These are phyloP conservation scores for Aureobasidium namibiae DNA, from an alignment of 2,329 filamentous ascomycete genomes.

Conservation along the genomic window DNA sequence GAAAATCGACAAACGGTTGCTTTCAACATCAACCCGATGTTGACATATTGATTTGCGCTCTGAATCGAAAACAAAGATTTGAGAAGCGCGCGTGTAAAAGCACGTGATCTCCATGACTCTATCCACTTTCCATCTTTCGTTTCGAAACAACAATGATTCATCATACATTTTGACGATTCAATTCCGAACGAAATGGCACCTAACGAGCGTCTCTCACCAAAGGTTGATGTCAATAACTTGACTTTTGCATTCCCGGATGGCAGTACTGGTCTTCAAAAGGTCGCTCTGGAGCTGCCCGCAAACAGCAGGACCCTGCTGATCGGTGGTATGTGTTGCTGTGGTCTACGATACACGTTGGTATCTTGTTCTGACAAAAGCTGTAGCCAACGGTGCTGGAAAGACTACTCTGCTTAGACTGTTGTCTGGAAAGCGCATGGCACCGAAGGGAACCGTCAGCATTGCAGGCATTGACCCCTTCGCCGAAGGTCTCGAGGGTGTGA, in stretches of 20 bases:
- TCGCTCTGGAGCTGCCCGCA: constrained; percentile 68
- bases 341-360: not conserved
- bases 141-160: not conserved
- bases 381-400: constrained; percentile 91
- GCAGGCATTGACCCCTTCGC: constrained; percentile 87
- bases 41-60: constrained; percentile 9
- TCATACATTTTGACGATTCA: not conserved
- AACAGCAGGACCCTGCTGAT: constrained; percentile 84
- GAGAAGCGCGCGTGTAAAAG: not conserved
- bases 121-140: not conserved
- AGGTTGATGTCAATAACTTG: constrained; percentile 66
- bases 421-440: constrained; percentile 88
- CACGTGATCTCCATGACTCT: constrained; percentile 2
- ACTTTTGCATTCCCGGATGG: constrained; percentile 87
- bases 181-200: not conserved
- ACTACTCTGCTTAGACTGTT: constrained; percentile 92
- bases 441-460: constrained; percentile 63
- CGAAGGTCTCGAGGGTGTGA: constrained; percentile 82
- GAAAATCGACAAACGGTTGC: constrained; percentile 8
- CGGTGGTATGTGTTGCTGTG: constrained; percentile 53
- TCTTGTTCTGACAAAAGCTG: constrained; percentile 9
- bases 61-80: constrained; percentile 4
- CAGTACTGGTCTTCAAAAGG: constrained; percentile 64
- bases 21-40: constrained; percentile 12
- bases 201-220: constrained; percentile 34